Conservation (phyloP, 495 filamentous ascomycete genomes). For the Penicillium pancosmium region DNA sequence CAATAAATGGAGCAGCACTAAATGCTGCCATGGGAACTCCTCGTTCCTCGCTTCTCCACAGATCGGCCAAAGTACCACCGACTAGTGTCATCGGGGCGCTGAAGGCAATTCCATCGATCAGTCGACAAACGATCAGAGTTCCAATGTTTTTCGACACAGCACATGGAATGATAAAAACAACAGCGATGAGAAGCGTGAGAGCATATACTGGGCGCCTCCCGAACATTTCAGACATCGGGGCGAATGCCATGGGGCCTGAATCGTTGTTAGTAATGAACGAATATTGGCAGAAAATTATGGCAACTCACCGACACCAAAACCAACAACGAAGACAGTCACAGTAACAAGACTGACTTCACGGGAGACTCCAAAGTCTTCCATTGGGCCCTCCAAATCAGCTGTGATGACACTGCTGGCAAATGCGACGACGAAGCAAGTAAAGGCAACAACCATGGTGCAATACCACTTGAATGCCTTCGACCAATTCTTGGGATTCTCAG, state of each 20-base stretch:
- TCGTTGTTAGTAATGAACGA: constrained; percentile 18
- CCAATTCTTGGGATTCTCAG: constrained; percentile 66
- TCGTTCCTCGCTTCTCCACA: constrained; percentile 80
- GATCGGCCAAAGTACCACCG: constrained; percentile 77
- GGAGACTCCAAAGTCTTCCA: constrained; percentile 62
- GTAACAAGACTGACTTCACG: constrained; percentile 66
- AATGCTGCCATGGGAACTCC: constrained; percentile 89
- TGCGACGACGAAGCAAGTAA: constrained; percentile 67
- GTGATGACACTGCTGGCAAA: constrained; percentile 67
- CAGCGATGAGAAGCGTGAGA: constrained; percentile 58
- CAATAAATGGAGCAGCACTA: constrained; percentile 76
- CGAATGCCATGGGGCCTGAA: constrained; percentile 75
- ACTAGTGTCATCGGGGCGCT: constrained; percentile 83
- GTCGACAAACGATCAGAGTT: constrained; percentile 71
- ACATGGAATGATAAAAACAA: constrained; percentile 78
- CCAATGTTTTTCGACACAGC: constrained; percentile 73
- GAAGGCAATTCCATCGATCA: constrained; percentile 80
- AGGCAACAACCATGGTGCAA: constrained; percentile 61
- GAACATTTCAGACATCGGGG: constrained; percentile 72
- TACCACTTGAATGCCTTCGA: constrained; percentile 63
- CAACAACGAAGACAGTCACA: constrained; percentile 76
- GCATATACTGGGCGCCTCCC: constrained; percentile 69
- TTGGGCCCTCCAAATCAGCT: constrained; percentile 63
- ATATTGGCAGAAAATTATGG: background rate
- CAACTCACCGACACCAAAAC: constrained; percentile 70